A percentile compares a stretch with the other conserved stretches of the same genome.
phyloP scores from a whole-genome alignment of 768 basidiomycete genomes.

The Tricholoma furcatifolium region DNA sequence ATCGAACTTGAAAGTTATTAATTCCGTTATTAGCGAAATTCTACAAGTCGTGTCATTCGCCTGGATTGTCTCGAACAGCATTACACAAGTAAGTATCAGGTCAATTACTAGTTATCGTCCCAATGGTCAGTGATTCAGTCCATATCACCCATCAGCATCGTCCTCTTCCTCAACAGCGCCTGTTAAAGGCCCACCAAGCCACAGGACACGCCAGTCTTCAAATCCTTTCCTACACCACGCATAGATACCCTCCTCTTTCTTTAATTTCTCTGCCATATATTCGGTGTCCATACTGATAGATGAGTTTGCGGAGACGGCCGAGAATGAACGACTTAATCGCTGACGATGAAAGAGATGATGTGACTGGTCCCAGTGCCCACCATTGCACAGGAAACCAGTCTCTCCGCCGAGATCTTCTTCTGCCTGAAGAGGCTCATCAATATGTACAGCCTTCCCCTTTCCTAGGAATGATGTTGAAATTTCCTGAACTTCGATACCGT shows the following conservation, averaged over 20 bases:
- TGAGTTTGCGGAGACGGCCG: constrained; percentile 42
- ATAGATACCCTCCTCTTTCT: constrained; percentile 66
- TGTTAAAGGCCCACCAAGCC: constrained; percentile 63
- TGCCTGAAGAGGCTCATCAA: constrained; percentile 49
- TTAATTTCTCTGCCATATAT: constrained; percentile 44
- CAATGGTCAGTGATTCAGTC: too few species aligned
- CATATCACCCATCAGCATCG: neutral
- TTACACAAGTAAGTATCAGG: too few species aligned
- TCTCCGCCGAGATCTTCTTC: constrained; percentile 68
- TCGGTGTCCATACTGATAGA: constrained; percentile 52
- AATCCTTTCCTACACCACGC: constrained; percentile 74
- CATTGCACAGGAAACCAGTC: constrained; percentile 52
- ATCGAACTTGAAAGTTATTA: too few species aligned
- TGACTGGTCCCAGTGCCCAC: constrained; percentile 51
- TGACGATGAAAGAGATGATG: constrained; percentile 31
- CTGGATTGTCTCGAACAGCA: too few species aligned
- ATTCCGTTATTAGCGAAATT: too few species aligned
- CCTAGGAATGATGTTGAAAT: constrained; percentile 52
- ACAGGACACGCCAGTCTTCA: constrained; percentile 80
- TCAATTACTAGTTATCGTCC: too few species aligned
- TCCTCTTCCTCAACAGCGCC: constrained; percentile 24
- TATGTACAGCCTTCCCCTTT: constrained; percentile 41
- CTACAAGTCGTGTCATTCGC: too few species aligned
- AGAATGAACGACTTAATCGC: constrained; percentile 41
- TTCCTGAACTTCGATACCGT: constrained; percentile 77